Percentiles rank a stretch among this genome's conserved stretches.
These are phyloP conservation scores for Platanthera guangdongensis DNA, from an alignment of 106 monocot genomes.

Conservation along the genomic window DNA sequence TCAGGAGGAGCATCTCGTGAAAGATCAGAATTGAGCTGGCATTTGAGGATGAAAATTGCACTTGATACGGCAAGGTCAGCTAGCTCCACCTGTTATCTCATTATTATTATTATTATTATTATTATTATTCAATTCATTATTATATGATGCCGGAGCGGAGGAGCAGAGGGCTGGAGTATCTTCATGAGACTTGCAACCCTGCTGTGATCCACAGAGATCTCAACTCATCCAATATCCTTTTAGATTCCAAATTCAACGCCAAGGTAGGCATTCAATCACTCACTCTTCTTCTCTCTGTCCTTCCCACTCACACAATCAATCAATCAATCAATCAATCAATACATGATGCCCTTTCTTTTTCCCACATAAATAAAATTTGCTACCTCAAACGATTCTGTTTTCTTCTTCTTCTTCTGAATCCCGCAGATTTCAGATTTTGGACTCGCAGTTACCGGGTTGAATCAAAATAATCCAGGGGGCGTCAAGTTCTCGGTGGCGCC, in stretches of 20 bases:
- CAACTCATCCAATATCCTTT: conserved; percentile 93
- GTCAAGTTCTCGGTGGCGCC: conserved; percentile 67
- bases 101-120: no score
- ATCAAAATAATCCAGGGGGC: conserved; percentile 35
- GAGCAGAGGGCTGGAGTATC: conserved; percentile 84
- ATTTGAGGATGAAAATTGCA: conserved; percentile 93
- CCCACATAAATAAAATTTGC: no score
- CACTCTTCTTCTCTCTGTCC: not conserved
- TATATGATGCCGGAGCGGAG: not conserved
- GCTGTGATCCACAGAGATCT: conserved; percentile 89
- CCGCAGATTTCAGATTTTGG: conserved; percentile 90
- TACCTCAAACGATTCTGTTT: no score
- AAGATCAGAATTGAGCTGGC: conserved; percentile 55
- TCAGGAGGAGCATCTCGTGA: conserved; percentile 74
- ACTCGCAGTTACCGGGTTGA: conserved; percentile 51
- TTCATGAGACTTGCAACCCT: conserved; percentile 76
- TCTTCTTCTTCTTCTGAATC: not conserved
- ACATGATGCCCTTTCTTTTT: no score
- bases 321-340: no score
- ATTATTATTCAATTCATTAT: no score
- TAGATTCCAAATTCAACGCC: conserved; percentile 74
- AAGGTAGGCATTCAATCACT: conserved; percentile 33
- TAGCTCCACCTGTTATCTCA: no score
- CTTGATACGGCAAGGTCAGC: conserved; percentile 81
- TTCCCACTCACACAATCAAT: no score